Percentiles rank a stretch among this genome's conserved stretches.
Conservation (phyloP, 352 stramenopile species). For the Phytophthora europaea region DNA sequence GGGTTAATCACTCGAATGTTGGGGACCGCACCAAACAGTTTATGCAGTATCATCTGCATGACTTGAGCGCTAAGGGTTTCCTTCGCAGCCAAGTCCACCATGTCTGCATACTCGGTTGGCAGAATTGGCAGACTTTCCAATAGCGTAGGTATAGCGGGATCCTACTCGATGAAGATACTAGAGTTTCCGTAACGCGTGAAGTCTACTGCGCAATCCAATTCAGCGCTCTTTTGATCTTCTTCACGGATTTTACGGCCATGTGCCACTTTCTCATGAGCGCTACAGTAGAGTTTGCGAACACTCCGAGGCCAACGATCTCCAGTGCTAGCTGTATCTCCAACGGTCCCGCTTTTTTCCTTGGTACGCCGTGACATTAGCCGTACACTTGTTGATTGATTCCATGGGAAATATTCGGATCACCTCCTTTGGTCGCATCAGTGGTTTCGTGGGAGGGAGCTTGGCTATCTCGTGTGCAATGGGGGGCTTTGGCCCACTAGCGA, state of each 20-base stretch:
- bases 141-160: not conserved
- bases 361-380: conserved; percentile 1
- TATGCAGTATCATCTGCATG: too few relatives aligned
- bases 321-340: conserved; percentile 2
- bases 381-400: conserved; percentile 11
- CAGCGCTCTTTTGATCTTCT: conserved; percentile 1
- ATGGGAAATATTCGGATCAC: conserved; percentile 3
- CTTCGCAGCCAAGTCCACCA: too few relatives aligned
- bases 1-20: too few relatives aligned
- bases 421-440: conserved; percentile 1
- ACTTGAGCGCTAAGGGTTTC: too few relatives aligned
- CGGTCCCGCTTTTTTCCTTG: not conserved
- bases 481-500: too few relatives aligned
- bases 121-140: not conserved
- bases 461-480: not conserved
- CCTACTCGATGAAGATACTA: not conserved
- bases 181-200: not conserved
- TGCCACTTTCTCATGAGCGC: conserved; percentile 12
- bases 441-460: conserved; percentile 5
- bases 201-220: conserved; percentile 1
- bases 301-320: conserved; percentile 6
- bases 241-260: not conserved
- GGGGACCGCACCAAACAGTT: too few relatives aligned
- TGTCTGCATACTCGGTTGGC: too few relatives aligned
- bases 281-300: conserved; percentile 4